Conservation (phyloP, 768 basidiomycete genomes). For the Suillus cothurnatus region DNA sequence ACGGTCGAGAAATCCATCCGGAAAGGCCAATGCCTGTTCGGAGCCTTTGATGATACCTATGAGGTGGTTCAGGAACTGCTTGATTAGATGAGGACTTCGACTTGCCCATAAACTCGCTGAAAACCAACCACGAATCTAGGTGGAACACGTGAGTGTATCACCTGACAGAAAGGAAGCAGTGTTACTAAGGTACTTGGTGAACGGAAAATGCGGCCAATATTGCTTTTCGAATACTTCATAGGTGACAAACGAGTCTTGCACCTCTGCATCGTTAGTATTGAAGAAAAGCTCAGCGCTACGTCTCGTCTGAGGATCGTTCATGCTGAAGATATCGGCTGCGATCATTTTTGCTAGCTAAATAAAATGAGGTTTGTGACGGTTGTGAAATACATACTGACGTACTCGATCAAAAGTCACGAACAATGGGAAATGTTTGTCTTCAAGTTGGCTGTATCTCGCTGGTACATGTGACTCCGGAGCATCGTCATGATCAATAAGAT, state of each 20-base stretch:
- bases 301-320: conserved; percentile 9
- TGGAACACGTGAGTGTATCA: conserved; percentile 1
- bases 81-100: neutral
- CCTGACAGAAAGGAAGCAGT: conserved; percentile 2
- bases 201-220: conserved; percentile 64
- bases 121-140: conserved; percentile 63
- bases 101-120: conserved; percentile 67
- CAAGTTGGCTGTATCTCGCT: conserved; percentile 51
- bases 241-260: conserved; percentile 36
- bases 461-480: conserved; percentile 41
- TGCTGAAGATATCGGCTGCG: conserved; percentile 23
- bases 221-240: conserved; percentile 47
- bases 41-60: conserved; percentile 70
- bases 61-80: neutral
- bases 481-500: conserved; percentile 39
- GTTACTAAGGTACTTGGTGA: conserved; percentile 56
- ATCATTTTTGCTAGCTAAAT: conserved; percentile 29
- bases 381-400: conserved; percentile 13
- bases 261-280: conserved; percentile 16
- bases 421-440: conserved; percentile 65
- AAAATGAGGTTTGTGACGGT: neutral
- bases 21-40: conserved; percentile 44
- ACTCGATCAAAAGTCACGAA: conserved; percentile 70
- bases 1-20: conserved; percentile 43
- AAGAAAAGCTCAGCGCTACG: conserved; percentile 17